Evolutionary conservation across 768 basidiomycete species (phyloP).

Genomic region (Sporobolomyces pararoseus): DNA sequence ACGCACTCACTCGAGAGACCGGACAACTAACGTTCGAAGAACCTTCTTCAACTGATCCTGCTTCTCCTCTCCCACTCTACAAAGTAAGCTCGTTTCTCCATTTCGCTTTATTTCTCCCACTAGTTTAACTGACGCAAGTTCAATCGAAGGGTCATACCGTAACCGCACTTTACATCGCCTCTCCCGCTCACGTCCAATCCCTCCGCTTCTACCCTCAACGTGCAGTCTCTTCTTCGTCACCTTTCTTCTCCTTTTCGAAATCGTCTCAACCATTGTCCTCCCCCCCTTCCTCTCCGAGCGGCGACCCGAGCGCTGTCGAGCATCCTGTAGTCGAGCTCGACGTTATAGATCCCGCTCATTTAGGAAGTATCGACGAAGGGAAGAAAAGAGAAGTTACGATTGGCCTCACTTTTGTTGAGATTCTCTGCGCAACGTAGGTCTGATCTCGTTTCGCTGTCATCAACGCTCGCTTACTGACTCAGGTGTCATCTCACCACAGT

Average conservation of each 20-base stretch:
- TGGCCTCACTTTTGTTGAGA: conserved; percentile 19
- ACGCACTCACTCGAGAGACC: not conserved
- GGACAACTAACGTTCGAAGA: conserved; percentile 10
- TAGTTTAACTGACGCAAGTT: not conserved
- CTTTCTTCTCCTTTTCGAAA: not conserved
- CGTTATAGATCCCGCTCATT: not conserved
- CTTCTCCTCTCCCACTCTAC: conserved; percentile 9
- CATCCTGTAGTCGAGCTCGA: conserved; percentile 30
- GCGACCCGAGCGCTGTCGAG: not conserved
- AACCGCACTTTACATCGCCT: conserved; percentile 11
- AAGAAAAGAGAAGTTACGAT: conserved; percentile 16
- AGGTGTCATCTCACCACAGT: not conserved
- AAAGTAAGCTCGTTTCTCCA: conserved; percentile 12
- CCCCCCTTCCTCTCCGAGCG: not conserved
- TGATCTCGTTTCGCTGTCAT: not conserved
- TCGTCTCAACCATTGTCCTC: not conserved
- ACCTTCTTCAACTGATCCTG: not conserved
- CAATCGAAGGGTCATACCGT: conserved; percentile 10
- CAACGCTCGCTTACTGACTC: not conserved
- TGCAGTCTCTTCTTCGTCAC: not conserved
- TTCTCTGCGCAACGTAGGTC: conserved; percentile 18
- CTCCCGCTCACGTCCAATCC: not conserved
- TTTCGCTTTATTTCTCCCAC: not conserved
- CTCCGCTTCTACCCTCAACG: conserved; percentile 21
- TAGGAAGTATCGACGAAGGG: not conserved